A percentile compares a stretch with the other conserved stretches of the same genome.
phyloP scores from a whole-genome alignment of 2,329 filamentous ascomycete genomes.

The Dactylellina haptotyla region DNA sequence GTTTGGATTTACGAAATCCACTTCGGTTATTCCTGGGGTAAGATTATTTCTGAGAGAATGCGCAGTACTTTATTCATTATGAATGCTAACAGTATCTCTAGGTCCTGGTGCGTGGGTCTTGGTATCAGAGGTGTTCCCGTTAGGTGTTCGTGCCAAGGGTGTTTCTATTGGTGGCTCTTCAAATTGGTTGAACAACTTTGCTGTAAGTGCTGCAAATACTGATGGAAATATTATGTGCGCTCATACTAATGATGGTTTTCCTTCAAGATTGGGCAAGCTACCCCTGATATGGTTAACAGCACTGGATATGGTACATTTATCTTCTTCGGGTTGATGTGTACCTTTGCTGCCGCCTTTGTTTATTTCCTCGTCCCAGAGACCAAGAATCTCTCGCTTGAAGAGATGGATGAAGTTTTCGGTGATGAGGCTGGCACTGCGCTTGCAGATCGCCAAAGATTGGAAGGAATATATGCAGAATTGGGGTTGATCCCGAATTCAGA shows the following conservation, averaged over 20 bases:
- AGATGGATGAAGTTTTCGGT: slow-evolving; percentile 66
- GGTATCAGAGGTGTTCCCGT: slow-evolving; percentile 72
- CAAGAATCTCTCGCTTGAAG: slow-evolving; percentile 67
- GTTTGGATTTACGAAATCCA: slow-evolving; percentile 72
- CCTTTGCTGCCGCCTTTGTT: slow-evolving; percentile 66
- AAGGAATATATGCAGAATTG: slow-evolving; percentile 34
- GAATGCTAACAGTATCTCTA: background rate
- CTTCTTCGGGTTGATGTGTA: slow-evolving; percentile 70
- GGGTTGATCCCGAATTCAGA: slow-evolving; percentile 30
- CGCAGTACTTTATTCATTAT: background rate
- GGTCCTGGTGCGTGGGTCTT: background rate
- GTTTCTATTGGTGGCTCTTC: slow-evolving; percentile 72
- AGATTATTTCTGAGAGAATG: slow-evolving; percentile 52
- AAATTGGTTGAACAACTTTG: slow-evolving; percentile 74
- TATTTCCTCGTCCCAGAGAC: slow-evolving; percentile 70
- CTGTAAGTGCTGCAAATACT: slow-evolving; percentile 57
- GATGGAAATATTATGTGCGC: slow-evolving; percentile 55
- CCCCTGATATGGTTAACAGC: slow-evolving; percentile 71
- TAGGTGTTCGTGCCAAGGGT: slow-evolving; percentile 71
- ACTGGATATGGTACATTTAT: slow-evolving; percentile 69
- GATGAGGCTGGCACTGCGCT: slow-evolving; percentile 58
- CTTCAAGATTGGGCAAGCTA: slow-evolving; percentile 69
- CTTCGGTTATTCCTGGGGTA: slow-evolving; percentile 71
- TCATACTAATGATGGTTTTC: background rate
- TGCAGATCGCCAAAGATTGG: slow-evolving; percentile 43